Evolutionary conservation across 1,284 basidiomycete species (phyloP).

Genomic region (Boletus calvinii): DNA sequence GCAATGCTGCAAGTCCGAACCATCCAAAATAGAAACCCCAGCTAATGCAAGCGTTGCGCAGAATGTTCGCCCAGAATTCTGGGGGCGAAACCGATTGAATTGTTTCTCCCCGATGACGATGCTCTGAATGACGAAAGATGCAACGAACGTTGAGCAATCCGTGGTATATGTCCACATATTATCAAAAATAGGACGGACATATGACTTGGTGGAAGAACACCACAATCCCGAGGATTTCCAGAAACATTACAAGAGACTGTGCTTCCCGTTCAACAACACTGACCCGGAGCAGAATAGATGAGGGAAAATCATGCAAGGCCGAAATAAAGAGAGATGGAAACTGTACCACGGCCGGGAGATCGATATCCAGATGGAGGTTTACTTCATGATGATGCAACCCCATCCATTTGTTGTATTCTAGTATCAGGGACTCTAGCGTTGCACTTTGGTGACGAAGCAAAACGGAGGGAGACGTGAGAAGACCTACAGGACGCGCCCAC

Average conservation of each 20-base stretch:
- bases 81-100: not conserved
- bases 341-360: slow-evolving; percentile 17
- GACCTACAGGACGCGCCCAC: not conserved
- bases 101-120: not conserved
- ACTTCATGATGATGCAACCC: slow-evolving; percentile 11
- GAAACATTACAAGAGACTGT: slow-evolving; percentile 7
- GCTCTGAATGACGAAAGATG: slow-evolving; percentile 10
- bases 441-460: slow-evolving; percentile 13
- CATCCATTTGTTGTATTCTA: slow-evolving; percentile 13
- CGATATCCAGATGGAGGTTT: slow-evolving; percentile 1
- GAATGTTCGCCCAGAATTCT: slow-evolving; percentile 10
- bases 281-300: slow-evolving; percentile 5
- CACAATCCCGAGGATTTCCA: not conserved
- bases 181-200: slow-evolving; percentile 9
- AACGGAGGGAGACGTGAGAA: slow-evolving; percentile 23
- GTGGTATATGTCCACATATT: not conserved
- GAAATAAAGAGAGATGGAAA: slow-evolving; percentile 7
- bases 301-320: slow-evolving; percentile 8
- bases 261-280: slow-evolving; percentile 8
- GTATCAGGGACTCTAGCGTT: slow-evolving; percentile 12
- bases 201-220: not conserved
- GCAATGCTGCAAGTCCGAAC: not conserved
- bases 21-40: slow-evolving; percentile 7
- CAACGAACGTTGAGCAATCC: slow-evolving; percentile 7
- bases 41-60: not conserved